Evolutionary conservation across 2,329 filamentous ascomycete species (phyloP).

Genomic region (Clarireedia paspali): DNA sequence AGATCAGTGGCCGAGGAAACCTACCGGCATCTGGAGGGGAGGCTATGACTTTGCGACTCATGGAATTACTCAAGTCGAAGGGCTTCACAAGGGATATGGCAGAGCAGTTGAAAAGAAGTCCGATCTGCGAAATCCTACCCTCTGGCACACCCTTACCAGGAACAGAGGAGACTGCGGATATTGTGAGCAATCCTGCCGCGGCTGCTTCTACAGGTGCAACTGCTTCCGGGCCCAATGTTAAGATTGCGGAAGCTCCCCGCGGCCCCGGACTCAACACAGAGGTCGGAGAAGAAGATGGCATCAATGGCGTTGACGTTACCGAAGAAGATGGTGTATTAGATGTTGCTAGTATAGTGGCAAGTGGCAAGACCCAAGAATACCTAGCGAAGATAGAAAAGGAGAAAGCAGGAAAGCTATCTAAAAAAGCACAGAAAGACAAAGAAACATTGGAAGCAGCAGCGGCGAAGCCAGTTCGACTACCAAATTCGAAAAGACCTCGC

Average conservation of each 20-base stretch:
- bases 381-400: constrained; percentile 77
- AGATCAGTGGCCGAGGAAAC: constrained; percentile 57
- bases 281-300: constrained; percentile 30
- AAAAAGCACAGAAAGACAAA: constrained; percentile 44
- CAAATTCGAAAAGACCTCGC: constrained; percentile 63
- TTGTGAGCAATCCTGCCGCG: constrained; percentile 27
- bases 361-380: constrained; percentile 74
- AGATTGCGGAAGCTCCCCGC: constrained; percentile 26
- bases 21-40: constrained; percentile 71
- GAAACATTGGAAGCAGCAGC: constrained; percentile 42
- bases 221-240: constrained; percentile 28
- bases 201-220: constrained; percentile 27
- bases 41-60: constrained; percentile 69
- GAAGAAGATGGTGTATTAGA: constrained; percentile 70
- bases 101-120: constrained; percentile 61
- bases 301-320: constrained; percentile 34
- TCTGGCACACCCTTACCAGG: constrained; percentile 39
- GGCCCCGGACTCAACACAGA: constrained; percentile 18
- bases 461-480: constrained; percentile 52
- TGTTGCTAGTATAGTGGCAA: constrained; percentile 77
- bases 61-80: constrained; percentile 55
- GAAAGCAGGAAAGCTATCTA: constrained; percentile 40
- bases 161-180: constrained; percentile 38
- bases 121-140: constrained; percentile 59
- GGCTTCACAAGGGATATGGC: constrained; percentile 59